Evolutionary conservation across 2,329 filamentous ascomycete species (phyloP).

Genomic region (Corinectria fuckeliana): DNA sequence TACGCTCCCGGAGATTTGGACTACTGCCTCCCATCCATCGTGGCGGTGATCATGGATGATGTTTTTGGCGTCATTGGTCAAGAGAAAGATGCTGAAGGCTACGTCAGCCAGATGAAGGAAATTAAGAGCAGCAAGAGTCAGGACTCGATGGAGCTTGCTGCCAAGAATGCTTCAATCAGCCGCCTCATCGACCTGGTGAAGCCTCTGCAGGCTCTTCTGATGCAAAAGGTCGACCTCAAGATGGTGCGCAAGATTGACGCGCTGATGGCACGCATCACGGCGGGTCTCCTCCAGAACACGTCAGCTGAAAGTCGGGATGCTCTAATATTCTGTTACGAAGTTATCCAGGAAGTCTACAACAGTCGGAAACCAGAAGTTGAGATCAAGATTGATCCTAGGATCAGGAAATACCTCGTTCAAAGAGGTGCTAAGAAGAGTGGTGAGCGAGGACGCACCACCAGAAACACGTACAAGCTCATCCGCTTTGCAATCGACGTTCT

Average conservation of each 20-base stretch:
- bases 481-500: slow-evolving; percentile 89
- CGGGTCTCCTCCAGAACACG: slow-evolving; percentile 83
- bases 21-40: slow-evolving; percentile 80
- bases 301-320: slow-evolving; percentile 80
- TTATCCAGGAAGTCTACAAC: slow-evolving; percentile 86
- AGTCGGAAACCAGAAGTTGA: slow-evolving; percentile 60
- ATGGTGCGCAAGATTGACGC: slow-evolving; percentile 92
- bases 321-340: slow-evolving; percentile 93
- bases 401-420: slow-evolving; percentile 80
- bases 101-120: slow-evolving; percentile 94
- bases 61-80: slow-evolving; percentile 92
- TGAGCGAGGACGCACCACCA: slow-evolving; percentile 74
- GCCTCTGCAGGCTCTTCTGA: slow-evolving; percentile 79
- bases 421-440: slow-evolving; percentile 78
- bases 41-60: slow-evolving; percentile 93
- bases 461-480: slow-evolving; percentile 85
- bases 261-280: slow-evolving; percentile 80
- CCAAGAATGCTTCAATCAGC: slow-evolving; percentile 78
- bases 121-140: slow-evolving; percentile 98
- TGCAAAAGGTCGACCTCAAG: slow-evolving; percentile 82
- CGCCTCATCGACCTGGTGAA: slow-evolving; percentile 77
- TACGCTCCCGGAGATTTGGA: slow-evolving; percentile 86
- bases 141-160: slow-evolving; percentile 93
- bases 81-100: slow-evolving; percentile 97
- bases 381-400: slow-evolving; percentile 65